A percentile compares a stretch with the other conserved stretches of the same genome.
Evolutionary conservation across 371 early-diverging fungal species (phyloP).

Genomic region (Entomophthora muscae): DNA sequence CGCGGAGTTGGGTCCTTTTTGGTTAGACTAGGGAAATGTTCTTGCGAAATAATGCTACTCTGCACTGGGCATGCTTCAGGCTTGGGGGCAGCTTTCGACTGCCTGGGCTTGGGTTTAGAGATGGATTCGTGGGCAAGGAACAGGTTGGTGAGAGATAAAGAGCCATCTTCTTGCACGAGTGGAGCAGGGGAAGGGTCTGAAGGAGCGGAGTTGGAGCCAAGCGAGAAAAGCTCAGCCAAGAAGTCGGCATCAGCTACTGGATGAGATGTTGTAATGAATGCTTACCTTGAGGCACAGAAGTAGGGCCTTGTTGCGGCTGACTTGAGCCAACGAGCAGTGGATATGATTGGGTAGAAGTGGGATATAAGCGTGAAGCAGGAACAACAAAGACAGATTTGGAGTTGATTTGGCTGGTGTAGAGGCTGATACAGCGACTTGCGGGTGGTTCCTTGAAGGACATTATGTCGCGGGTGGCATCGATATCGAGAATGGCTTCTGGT

Average conservation of each 20-base stretch:
- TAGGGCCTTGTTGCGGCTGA: not conserved
- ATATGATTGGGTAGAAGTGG: not conserved
- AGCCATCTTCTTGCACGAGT: not conserved
- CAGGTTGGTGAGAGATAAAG: not conserved
- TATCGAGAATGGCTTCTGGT: not conserved
- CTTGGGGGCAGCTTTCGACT: not conserved
- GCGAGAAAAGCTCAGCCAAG: not conserved
- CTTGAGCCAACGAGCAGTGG: not conserved
- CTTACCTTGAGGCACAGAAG: not conserved
- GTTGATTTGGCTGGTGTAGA: not conserved
- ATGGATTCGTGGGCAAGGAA: not conserved
- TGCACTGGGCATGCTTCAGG: not conserved
- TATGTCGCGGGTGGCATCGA: not conserved
- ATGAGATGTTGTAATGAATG: no score
- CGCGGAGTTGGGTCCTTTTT: not conserved
- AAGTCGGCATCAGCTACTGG: not conserved
- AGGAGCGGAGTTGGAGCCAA: not conserved
- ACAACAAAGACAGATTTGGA: not conserved
- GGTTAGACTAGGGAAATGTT: not conserved
- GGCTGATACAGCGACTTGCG: not conserved
- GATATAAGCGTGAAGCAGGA: not conserved
- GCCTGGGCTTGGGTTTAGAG: not conserved
- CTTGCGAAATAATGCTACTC: not conserved
- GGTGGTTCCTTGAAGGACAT: not conserved
- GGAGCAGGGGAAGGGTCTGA: not conserved